Evolutionary conservation across 2,329 filamentous ascomycete genomes (phyloP), one percentile per base, ranked within the genome.

Genomic region (Peltaster fructicola): DNA sequence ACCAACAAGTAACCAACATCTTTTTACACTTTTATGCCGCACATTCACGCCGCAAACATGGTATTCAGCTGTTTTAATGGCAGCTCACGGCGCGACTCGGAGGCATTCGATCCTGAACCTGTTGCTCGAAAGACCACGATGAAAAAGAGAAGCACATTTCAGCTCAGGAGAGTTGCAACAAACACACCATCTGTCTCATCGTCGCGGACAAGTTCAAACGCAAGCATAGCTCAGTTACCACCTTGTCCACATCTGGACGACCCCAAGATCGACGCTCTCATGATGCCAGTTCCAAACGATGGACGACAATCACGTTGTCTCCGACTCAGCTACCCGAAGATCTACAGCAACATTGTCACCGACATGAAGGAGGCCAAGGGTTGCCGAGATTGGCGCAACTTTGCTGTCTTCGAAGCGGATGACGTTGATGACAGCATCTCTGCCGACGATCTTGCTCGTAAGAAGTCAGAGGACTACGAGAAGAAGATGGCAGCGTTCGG

Each of bases 321-420:
- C 20, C 35, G 44, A 13, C 33, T 48, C 22, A 41, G 37, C 28
- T 37, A 44, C 17, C 44, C 44, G 8, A 40, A 38, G 30, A 40
- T 34, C 7, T 48, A 48, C 30, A 34, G 36, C 30, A 33, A 42
- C 26, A 43, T 48, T n/a, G 41, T 48, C 25, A 33, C 38, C 24
- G 33, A 35, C 7, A 48, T 48, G 44, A 47, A 47, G 31, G 22
- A 20, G 17, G 22, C 30, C 7, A 38, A 40, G 29, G 44, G 44
- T 8, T 44, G 41, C 20, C 33, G 44, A 14, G 43, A 46, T 25
- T 48, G 44, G 44, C 30, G 36, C 13, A 43, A 33, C 24, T 48
- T 48, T 20, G 39, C 36, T 3, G 43, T 47, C n/a, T 47, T 48
- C 20, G 27, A 40, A 18, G 30, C 33, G 8, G 40, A 47, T 30